Evolutionary conservation across 306 rosid genomes (phyloP).

Genomic region (Coriaria nepalensis): DNA sequence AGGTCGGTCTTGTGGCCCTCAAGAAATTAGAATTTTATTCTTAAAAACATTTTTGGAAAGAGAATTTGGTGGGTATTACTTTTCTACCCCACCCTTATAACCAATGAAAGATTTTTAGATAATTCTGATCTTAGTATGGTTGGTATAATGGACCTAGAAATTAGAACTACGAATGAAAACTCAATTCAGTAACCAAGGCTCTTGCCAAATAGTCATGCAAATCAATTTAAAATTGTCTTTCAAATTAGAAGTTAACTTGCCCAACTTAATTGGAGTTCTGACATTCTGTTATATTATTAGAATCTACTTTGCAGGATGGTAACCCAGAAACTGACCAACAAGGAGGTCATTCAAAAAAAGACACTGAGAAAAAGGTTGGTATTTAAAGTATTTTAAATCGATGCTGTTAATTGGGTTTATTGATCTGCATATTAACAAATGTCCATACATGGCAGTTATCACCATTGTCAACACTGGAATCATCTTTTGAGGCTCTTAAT

Average conservation of each 20-base stretch:
- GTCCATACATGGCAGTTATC: constrained; percentile 61
- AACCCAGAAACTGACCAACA: constrained; percentile 38
- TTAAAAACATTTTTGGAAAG: too few species aligned
- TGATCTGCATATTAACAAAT: constrained; percentile 16
- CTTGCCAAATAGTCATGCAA: too few species aligned
- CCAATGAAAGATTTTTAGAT: too few species aligned
- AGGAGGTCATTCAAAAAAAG: constrained; percentile 40
- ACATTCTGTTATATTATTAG: constrained; percentile 24
- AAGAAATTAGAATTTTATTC: constrained; percentile 1
- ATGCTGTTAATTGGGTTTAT: constrained; percentile 4
- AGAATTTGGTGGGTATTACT: too few species aligned
- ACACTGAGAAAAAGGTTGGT: constrained; percentile 54
- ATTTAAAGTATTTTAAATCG: constrained; percentile 3
- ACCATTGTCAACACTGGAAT: constrained; percentile 82
- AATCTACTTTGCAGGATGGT: constrained; percentile 25
- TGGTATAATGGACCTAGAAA: too few species aligned
- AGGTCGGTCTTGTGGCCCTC: constrained; percentile 32
- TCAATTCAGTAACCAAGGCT: too few species aligned
- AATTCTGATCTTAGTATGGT: too few species aligned
- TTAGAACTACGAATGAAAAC: too few species aligned
- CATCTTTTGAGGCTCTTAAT: constrained; percentile 78
- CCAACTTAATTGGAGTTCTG: constrained; percentile 3
- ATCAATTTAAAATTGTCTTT: too few species aligned
- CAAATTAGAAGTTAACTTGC: too few species aligned
- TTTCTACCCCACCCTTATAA: too few species aligned